Evolutionary conservation across 176 grass and related monocot genomes (phyloP).

Genomic region (Olyra latifolia): DNA sequence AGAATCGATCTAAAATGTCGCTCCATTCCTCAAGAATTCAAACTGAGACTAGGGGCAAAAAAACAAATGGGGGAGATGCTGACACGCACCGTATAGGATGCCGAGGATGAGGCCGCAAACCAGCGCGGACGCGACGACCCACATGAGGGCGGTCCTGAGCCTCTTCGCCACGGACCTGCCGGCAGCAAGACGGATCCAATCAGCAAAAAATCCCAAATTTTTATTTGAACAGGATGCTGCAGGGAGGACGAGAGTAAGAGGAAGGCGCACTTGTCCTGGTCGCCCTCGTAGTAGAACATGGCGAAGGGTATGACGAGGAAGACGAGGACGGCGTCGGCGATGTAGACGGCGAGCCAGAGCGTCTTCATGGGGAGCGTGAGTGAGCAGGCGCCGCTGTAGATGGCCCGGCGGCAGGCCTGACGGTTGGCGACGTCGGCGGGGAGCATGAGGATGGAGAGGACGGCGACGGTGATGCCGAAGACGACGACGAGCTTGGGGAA

Average conservation of each 20-base stretch:
- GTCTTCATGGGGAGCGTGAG: conserved; percentile 93
- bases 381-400: conserved; percentile 74
- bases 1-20: not conserved
- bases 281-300: conserved; percentile 99
- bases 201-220: not conserved
- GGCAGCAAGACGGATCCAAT: conserved; percentile 31
- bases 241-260: not conserved
- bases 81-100: conserved; percentile 72
- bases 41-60: not conserved
- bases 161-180: conserved; percentile 83
- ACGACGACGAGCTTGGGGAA: conserved; percentile 95
- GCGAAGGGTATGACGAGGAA: conserved; percentile 96
- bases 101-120: conserved; percentile 90
- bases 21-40: not conserved
- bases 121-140: conserved; percentile 70
- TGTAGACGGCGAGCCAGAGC: conserved; percentile 91
- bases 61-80: not conserved
- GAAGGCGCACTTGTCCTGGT: conserved; percentile 80
- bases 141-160: conserved; percentile 72
- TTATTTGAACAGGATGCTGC: not conserved
- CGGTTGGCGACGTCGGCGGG: conserved; percentile 94
- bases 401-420: conserved; percentile 62
- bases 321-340: conserved; percentile 85
- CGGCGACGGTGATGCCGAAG: conserved; percentile 82
- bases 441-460: conserved; percentile 99